A percentile compares a stretch with the other conserved stretches of the same genome.
Conservation (phyloP, 2,329 filamentous ascomycete genomes). For the Stachybotrys chlorohalonatus region DNA sequence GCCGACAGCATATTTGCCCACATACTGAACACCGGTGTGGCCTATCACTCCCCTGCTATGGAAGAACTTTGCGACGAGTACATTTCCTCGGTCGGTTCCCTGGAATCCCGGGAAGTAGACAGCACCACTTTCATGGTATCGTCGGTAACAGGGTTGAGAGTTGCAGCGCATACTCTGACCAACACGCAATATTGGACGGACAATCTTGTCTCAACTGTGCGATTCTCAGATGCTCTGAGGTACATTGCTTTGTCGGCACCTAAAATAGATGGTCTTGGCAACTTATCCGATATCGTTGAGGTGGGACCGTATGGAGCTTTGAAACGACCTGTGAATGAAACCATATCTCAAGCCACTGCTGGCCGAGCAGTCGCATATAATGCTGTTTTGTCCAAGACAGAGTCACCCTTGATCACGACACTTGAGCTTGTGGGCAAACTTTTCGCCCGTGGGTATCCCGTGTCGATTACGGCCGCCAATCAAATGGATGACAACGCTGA, state of each 20-base stretch:
- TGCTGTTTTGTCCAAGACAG: background rate
- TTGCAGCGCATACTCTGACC: conserved; percentile 23
- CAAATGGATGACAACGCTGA: background rate
- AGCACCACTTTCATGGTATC: conserved; percentile 18
- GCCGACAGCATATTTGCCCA: conserved; percentile 33
- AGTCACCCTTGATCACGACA: background rate
- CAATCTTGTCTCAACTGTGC: conserved; percentile 23
- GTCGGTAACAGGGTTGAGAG: conserved; percentile 26
- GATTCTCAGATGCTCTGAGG: conserved; percentile 22
- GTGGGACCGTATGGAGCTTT: conserved; percentile 16
- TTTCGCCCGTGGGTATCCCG: conserved; percentile 23
- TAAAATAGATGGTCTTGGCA: background rate
- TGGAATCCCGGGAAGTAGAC: background rate
- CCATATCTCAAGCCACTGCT: conserved; percentile 17
- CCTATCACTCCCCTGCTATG: conserved; percentile 45
- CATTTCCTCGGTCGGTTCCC: conserved; percentile 9
- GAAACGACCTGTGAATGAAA: conserved; percentile 9
- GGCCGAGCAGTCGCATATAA: conserved; percentile 15
- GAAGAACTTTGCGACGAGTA: conserved; percentile 35
- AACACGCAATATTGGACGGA: conserved; percentile 28
- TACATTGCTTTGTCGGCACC: background rate
- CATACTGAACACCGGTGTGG: conserved; percentile 33
- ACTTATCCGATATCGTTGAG: conserved; percentile 8
- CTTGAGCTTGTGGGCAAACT: conserved; percentile 13
- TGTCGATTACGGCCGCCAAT: conserved; percentile 35